These are phyloP conservation scores for Dysphania ambrosioides DNA, from an alignment of 148 eudicot species.

Conservation along the genomic window DNA sequence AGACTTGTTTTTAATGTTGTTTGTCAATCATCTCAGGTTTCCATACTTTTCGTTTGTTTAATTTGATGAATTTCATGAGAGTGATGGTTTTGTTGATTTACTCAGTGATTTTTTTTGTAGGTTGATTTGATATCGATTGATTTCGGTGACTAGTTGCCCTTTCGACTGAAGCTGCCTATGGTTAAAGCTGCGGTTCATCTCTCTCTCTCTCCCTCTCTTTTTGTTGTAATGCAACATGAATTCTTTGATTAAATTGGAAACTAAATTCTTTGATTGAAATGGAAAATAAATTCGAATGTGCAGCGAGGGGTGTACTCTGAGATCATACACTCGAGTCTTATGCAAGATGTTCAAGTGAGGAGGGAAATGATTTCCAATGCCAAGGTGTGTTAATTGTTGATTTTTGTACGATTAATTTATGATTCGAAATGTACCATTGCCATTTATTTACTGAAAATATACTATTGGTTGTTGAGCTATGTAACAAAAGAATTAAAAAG, in stretches of 20 bases:
- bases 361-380: constrained; percentile 70
- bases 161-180: constrained; percentile 71
- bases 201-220: background rate
- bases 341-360: constrained; percentile 58
- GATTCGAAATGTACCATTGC: background rate
- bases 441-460: too few relatives aligned
- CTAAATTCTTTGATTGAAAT: constrained; percentile 1
- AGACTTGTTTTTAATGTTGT: constrained; percentile 68
- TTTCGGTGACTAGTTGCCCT: constrained; percentile 72
- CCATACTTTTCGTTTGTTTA: too few relatives aligned
- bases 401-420: background rate
- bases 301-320: constrained; percentile 88
- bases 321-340: constrained; percentile 67
- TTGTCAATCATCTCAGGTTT: constrained; percentile 64
- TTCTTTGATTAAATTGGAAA: too few relatives aligned
- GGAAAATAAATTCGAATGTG: constrained; percentile 23
- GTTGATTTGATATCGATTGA: constrained; percentile 80
- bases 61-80: background rate
- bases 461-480: too few relatives aligned
- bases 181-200: constrained; percentile 66
- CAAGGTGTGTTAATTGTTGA: constrained; percentile 45
- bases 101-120: constrained; percentile 24
- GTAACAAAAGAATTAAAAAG: too few relatives aligned
- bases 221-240: background rate
- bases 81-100: background rate